Conservation (phyloP, 2,329 filamentous ascomycete genomes). For the Trichoderma polysporum region DNA sequence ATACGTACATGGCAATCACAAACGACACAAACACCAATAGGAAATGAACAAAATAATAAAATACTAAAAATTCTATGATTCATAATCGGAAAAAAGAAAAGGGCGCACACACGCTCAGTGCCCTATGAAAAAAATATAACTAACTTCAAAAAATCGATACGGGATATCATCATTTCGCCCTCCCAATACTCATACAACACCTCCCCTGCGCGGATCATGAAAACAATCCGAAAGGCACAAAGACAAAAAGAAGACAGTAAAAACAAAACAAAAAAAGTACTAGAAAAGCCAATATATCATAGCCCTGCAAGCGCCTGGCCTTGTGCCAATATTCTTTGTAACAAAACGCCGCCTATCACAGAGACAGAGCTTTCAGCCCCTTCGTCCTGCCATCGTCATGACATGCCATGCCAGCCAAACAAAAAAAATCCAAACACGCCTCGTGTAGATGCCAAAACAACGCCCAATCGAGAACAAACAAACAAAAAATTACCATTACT, state of each 20-base stretch:
- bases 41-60: neutral
- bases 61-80: neutral
- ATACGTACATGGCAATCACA: neutral
- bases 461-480: neutral
- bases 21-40: neutral
- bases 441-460: neutral
- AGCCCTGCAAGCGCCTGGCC: neutral
- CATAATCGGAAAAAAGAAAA: neutral
- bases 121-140: neutral
- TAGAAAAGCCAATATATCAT: neutral
- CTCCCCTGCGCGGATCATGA: neutral
- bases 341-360: neutral
- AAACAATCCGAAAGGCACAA: neutral
- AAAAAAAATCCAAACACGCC: neutral
- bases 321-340: constrained; percentile 4
- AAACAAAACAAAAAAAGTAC: neutral
- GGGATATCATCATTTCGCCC: constrained; percentile 7
- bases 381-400: neutral
- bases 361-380: neutral
- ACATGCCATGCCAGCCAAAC: neutral
- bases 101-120: neutral
- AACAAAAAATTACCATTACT: constrained; percentile 11
- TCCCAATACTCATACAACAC: constrained; percentile 3
- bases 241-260: neutral
- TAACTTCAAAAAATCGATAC: constrained; percentile 11